These are phyloP conservation scores for Pseudogymnoascus sp. DNA, from an alignment of 2,329 filamentous ascomycete species.

Conservation along the genomic window DNA sequence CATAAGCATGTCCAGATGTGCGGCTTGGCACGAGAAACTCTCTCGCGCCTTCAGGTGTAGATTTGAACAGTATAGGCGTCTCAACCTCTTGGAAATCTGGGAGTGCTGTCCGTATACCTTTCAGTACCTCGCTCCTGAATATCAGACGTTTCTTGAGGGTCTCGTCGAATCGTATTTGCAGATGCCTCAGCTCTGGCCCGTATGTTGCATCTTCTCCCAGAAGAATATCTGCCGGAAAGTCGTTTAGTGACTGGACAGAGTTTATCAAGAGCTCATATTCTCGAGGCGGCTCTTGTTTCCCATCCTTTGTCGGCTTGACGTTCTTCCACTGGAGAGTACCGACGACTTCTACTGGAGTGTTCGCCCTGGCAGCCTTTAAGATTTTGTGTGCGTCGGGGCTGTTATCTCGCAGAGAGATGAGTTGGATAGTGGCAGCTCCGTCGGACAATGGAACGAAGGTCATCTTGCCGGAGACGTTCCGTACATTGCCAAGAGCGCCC, in stretches of 20 bases:
- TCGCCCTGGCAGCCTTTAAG: slow-evolving; percentile 6
- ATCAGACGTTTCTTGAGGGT: slow-evolving; percentile 61
- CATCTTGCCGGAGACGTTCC: slow-evolving; percentile 11
- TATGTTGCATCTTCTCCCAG: slow-evolving; percentile 68
- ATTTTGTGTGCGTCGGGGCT: background rate
- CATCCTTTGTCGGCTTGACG: slow-evolving; percentile 9
- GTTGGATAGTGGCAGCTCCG: slow-evolving; percentile 15
- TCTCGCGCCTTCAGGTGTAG: slow-evolving; percentile 88
- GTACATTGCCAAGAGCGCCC: slow-evolving; percentile 20
- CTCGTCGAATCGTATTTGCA: slow-evolving; percentile 74
- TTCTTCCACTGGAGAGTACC: slow-evolving; percentile 13
- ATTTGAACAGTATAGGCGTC: slow-evolving; percentile 93
- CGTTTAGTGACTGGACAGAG: slow-evolving; percentile 62
- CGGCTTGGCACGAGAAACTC: slow-evolving; percentile 93
- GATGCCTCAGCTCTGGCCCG: slow-evolving; percentile 66
- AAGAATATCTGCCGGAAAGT: slow-evolving; percentile 69
- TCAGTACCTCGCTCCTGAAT: slow-evolving; percentile 55
- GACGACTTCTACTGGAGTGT: slow-evolving; percentile 17
- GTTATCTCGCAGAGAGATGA: background rate
- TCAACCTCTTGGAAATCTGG: slow-evolving; percentile 58
- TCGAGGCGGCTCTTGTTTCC: background rate
- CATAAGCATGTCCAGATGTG: slow-evolving; percentile 70
- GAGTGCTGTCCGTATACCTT: background rate
- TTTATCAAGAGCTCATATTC: slow-evolving; percentile 54
- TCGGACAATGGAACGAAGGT: slow-evolving; percentile 10